Evolutionary conservation across 2,329 filamentous ascomycete genomes (phyloP), one percentile per base, ranked within the genome.

Genomic region (Calonectria naviculata): DNA sequence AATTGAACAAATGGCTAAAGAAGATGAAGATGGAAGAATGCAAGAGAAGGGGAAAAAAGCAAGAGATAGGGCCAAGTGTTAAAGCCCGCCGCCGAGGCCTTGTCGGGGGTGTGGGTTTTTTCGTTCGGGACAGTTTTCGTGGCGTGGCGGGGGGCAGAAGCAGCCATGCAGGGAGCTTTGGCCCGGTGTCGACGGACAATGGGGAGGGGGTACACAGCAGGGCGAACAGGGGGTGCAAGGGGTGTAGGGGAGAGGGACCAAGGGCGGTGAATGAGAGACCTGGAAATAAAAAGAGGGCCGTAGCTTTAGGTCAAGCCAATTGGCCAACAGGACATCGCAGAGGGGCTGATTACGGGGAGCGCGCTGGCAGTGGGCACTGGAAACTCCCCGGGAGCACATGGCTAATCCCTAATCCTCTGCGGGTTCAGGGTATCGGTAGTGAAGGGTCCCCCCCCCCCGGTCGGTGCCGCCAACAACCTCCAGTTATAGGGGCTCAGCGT

Each of bases 1-100:
- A 70, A 73, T 70, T 67, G 52, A 49, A 68, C 68, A 75, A 78
- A 80, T 80, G 76, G 76, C 73, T 73, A 75, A 65, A 68, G 65
- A 68, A 70, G 65, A 73, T 19, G 73, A 69, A 65, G 74, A 65
- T 66, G 64, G 67, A 68, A 72, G 68, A 60, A 70, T 74, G 38
- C 13, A 15, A 44, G 54, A 60, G 29, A 17, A 47, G n/a, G 67
- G n/a, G 67, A 69, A 70, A 62, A 47, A 71, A 72, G 73, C 46
- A 71, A 71, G 46, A 54, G 64, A 52, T 44, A 66, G 44, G 31
- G 21, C 47, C 65, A 71, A 61, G 24, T 61, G 56, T 64, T 71
- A 60, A 71, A 65, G 61, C 60, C 56, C 62, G 61, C 60, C 56
- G 62, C 60, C 61, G 66, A 36, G 69, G 60, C 65, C 65, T 46